Evolutionary conservation across 2,329 filamentous ascomycete genomes (phyloP), one percentile per base, ranked within the genome.

Genomic region (Triangularia verruculosa): DNA sequence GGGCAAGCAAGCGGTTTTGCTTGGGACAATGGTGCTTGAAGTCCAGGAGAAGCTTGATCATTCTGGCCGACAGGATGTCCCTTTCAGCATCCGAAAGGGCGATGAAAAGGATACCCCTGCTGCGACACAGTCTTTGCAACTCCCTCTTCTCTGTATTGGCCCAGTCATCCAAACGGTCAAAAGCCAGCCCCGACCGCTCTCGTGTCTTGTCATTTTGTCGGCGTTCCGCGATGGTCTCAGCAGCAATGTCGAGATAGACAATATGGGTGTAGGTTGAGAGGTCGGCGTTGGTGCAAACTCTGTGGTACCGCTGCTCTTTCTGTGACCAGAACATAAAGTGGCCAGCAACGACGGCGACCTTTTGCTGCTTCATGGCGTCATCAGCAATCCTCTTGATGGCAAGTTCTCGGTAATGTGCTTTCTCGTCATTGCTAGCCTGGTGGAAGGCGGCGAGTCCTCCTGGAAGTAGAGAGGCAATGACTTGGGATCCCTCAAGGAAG

Each of bases 261-360:
- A 89, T 83, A 67, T 89, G 84, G 0, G 83, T 86, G 70, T 79
- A 89, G 0, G 72, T 77, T 0, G 75, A 52, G 3, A 80, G 57
- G 62, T 89, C 85, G 7, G 68, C 73, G 1, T 72, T 11, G 0
- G 82, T 87, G 58, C 72, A 77, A 0, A 84, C 77, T 5, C 65
- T 15, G 0, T 70, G 17, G 30, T 70, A 73, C n/a, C 25, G 39
- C 8, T 70, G 63, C 0, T 77, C 68, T 1, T 70, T 70, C 25
- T 81, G 76, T 0, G 64, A 3, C 82, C 83, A 86, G 66, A 88
- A 82, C 75, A 82, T 82, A 69, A 77, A 82, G 69, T 89, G 83
- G 0, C 84, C 84, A 4, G 82, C 73, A 2, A 89, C 81, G 2
- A 89, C 68, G 1, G 72, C 85, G 4, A 72, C 65, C 63, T 72